Percentiles rank a stretch among this genome's conserved stretches.
phyloP scores from a whole-genome alignment of 768 basidiomycete genomes.

The Suillus discolor region DNA sequence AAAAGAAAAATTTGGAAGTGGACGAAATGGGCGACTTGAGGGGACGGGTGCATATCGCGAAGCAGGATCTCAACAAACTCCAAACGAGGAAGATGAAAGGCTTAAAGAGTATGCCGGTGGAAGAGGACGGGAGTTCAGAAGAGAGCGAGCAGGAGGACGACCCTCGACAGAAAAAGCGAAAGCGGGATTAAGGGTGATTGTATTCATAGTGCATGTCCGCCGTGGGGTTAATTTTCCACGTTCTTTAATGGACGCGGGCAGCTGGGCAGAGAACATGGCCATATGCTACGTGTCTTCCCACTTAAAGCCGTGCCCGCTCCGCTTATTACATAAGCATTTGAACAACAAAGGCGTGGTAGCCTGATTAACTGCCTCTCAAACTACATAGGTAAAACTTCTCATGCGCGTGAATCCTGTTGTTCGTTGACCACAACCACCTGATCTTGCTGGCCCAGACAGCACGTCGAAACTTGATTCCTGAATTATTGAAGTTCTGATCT shows the following conservation, averaged over 20 bases:
- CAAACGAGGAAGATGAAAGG: slow-evolving; percentile 98
- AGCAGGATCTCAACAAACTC: slow-evolving; percentile 84
- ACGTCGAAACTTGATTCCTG: slow-evolving; percentile 4
- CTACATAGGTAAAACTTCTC: slow-evolving; percentile 22
- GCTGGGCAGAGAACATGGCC: not conserved
- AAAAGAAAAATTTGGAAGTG: slow-evolving; percentile 92
- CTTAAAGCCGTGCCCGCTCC: slow-evolving; percentile 7
- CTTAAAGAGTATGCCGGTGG: slow-evolving; percentile 50
- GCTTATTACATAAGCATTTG: slow-evolving; percentile 29
- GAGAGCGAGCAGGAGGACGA: slow-evolving; percentile 8
- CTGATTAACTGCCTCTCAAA: not conserved
- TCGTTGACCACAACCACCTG: slow-evolving; percentile 11
- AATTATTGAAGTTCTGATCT: slow-evolving; percentile 2
- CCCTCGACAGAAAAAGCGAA: slow-evolving; percentile 18
- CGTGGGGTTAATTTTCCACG: not conserved
- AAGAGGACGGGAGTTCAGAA: slow-evolving; percentile 14
- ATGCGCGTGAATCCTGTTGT: slow-evolving; percentile 9
- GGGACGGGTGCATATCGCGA: slow-evolving; percentile 85
- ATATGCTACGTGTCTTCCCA: slow-evolving; percentile 10
- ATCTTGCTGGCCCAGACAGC: slow-evolving; percentile 1
- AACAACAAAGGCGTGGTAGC: slow-evolving; percentile 6
- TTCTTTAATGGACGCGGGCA: not conserved
- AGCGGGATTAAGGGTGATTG: slow-evolving; percentile 14
- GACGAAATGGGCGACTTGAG: slow-evolving; percentile 98
- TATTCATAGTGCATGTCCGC: slow-evolving; percentile 10